Evolutionary conservation across 768 basidiomycete species (phyloP).

Genomic region (Kwoniella heveanensis): DNA sequence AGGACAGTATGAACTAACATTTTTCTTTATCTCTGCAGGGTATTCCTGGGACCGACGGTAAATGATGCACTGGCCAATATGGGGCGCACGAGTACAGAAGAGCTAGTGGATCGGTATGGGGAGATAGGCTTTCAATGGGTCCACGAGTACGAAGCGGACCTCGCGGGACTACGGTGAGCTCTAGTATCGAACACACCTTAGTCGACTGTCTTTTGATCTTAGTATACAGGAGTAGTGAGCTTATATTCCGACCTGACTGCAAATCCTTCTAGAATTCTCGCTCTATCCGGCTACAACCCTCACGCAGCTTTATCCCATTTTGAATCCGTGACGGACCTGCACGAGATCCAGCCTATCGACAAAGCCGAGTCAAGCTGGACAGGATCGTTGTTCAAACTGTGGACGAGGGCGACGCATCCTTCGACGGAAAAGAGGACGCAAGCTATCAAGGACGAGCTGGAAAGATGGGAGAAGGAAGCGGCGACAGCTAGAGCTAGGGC

Average conservation of each 20-base stretch:
- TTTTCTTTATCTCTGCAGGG: constrained; percentile 36
- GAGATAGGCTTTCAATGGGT: constrained; percentile 76
- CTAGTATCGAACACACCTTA: constrained; percentile 4
- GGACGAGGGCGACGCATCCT: constrained; percentile 65
- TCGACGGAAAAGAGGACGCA: constrained; percentile 67
- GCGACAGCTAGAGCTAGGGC: background rate
- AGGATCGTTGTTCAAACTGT: constrained; percentile 57
- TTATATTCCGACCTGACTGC: too few relatives aligned
- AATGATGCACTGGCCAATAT: constrained; percentile 87
- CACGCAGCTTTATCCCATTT: constrained; percentile 79
- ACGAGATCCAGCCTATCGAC: constrained; percentile 41
- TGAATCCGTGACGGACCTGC: constrained; percentile 60
- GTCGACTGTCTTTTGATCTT: background rate
- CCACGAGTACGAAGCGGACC: constrained; percentile 90
- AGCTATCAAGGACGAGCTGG: constrained; percentile 68
- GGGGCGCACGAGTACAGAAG: constrained; percentile 69
- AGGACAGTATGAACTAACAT: constrained; percentile 28
- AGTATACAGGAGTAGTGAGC: too few relatives aligned
- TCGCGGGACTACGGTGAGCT: constrained; percentile 75
- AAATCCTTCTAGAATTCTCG: too few relatives aligned
- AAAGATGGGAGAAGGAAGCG: constrained; percentile 66
- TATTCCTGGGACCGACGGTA: constrained; percentile 79
- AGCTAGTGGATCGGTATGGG: constrained; percentile 56
- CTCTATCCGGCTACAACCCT: constrained; percentile 88
- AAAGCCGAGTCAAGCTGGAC: constrained; percentile 54